Evolutionary conservation across 2,329 filamentous ascomycete species (phyloP).

Genomic region (Mycosphaerella arachidis): DNA sequence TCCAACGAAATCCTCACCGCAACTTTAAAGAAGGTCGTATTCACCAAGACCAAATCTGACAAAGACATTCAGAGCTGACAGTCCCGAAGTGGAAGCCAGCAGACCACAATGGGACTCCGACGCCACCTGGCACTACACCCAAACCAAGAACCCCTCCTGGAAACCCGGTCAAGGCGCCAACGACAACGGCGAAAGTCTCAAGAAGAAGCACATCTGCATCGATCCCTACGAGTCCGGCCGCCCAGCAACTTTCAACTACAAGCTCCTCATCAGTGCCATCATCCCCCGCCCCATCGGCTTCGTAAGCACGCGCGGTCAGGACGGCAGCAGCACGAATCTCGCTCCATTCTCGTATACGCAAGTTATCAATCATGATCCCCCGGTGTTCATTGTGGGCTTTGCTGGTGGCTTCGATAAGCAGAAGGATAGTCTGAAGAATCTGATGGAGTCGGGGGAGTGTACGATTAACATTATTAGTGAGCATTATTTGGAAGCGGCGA

Average conservation of each 20-base stretch:
- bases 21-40: slow-evolving; percentile 59
- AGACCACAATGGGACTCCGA: slow-evolving; percentile 57
- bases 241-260: slow-evolving; percentile 73
- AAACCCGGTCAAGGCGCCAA: slow-evolving; percentile 63
- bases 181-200: slow-evolving; percentile 44
- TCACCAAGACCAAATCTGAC: too few relatives aligned
- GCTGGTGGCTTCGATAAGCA: slow-evolving; percentile 53
- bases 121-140: slow-evolving; percentile 52
- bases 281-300: slow-evolving; percentile 76
- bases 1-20: slow-evolving; percentile 48
- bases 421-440: slow-evolving; percentile 76
- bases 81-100: slow-evolving; percentile 53
- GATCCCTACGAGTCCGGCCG: slow-evolving; percentile 73
- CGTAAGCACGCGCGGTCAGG: slow-evolving; percentile 53
- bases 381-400: slow-evolving; percentile 67
- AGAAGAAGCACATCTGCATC: slow-evolving; percentile 66
- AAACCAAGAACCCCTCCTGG: slow-evolving; percentile 64
- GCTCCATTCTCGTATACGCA: slow-evolving; percentile 87
- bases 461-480: slow-evolving; percentile 81
- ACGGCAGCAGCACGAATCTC: slow-evolving; percentile 67
- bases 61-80: too few relatives aligned
- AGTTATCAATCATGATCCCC: slow-evolving; percentile 79
- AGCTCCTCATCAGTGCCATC: slow-evolving; percentile 78
- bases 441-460: slow-evolving; percentile 68
- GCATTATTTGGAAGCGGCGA: slow-evolving; percentile 81